Evolutionary conservation across 169 alveolate species (phyloP), one percentile per base, ranked within the genome.

Genomic region (Fabrea salina): DNA sequence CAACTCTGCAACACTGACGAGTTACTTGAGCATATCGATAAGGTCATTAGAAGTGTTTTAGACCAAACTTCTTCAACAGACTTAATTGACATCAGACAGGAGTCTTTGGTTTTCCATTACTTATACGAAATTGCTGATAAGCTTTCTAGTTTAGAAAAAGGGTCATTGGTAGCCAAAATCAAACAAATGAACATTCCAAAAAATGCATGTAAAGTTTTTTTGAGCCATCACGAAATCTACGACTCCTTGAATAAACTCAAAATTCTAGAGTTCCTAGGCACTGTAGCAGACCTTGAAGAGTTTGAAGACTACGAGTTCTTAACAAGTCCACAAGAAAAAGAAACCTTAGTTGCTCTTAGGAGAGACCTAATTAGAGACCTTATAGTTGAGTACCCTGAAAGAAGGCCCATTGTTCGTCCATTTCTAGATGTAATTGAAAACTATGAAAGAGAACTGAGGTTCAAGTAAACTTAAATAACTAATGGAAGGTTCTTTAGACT

Each of bases 351-450:
- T 0, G n/a, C 8, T 3, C 25, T 68, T 1, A 13, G 67, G 44
- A 40, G 35, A 43, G 66, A 43, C 13, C 19, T 68, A 8, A 47
- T 68, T 40, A 37, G 78, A 37, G 78, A 68, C 4, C 39, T 68
- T 11, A 40, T 68, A 8, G 78, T 68, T 11, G 61, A 68, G 32
- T 22, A 43, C 78, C 78, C 78, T n/a, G 78, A 68, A 47, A 68
- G 35, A 43, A 40, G 78, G 30, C 61, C 78, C 13, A 37, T 16
- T 8, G 44, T 68, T 3, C 1, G 78, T 1, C 78, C 78, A 8
- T 68, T 68, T 39, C 30, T 68, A n/a, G 78, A 68, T 11, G 19
- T 68, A 16, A 68, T 68, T 44, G 78, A 68, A 35, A 37, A 30
- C n/a, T 68, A 19, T 30, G 78, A 68, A 32, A 37, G 78, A 68